A percentile compares a stretch with the other conserved stretches of the same genome.
phyloP scores from a whole-genome alignment of 495 filamentous ascomycete genomes.

The Peziza echinospora region DNA sequence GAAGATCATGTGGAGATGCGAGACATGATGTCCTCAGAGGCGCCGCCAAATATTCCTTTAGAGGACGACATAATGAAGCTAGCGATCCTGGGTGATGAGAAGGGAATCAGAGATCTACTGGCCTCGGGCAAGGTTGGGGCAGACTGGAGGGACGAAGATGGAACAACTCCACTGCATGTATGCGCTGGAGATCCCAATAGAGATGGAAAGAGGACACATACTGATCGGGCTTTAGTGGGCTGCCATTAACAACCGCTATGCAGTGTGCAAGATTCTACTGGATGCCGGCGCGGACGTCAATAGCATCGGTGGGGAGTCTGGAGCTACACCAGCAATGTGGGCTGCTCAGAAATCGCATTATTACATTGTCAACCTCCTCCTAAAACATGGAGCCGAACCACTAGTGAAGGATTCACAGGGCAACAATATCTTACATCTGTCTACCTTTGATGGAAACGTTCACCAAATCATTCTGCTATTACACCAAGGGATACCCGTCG shows the following conservation, averaged over 20 bases:
- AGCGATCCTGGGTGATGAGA: conserved; percentile 67
- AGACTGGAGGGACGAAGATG: conserved; percentile 65
- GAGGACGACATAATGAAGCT: conserved; percentile 88
- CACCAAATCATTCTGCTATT: conserved; percentile 61
- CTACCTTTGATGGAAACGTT: conserved; percentile 94
- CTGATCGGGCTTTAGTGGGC: conserved; percentile 52
- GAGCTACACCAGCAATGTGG: conserved; percentile 89
- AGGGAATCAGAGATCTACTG: conserved; percentile 70
- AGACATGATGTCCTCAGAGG: too few relatives aligned
- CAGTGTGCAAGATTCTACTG: conserved; percentile 84
- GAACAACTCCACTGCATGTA: conserved; percentile 90
- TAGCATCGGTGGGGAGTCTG: conserved; percentile 78
- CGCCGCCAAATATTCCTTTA: too few relatives aligned
- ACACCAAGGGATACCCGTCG: conserved; percentile 83
- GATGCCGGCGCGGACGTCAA: conserved; percentile 81
- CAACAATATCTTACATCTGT: conserved; percentile 90
- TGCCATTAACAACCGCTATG: conserved; percentile 95
- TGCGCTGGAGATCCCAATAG: conserved; percentile 13
- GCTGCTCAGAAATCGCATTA: conserved; percentile 72
- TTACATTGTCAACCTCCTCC: conserved; percentile 47
- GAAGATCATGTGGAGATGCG: too few relatives aligned
- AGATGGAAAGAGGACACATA: neutral
- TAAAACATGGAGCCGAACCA: conserved; percentile 74
- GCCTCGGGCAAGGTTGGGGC: conserved; percentile 59
- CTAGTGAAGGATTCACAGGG: conserved; percentile 76